A percentile compares a stretch with the other conserved stretches of the same genome.
Conservation (phyloP, 805 yeast species). For the Debaryomyces tyrocola region DNA sequence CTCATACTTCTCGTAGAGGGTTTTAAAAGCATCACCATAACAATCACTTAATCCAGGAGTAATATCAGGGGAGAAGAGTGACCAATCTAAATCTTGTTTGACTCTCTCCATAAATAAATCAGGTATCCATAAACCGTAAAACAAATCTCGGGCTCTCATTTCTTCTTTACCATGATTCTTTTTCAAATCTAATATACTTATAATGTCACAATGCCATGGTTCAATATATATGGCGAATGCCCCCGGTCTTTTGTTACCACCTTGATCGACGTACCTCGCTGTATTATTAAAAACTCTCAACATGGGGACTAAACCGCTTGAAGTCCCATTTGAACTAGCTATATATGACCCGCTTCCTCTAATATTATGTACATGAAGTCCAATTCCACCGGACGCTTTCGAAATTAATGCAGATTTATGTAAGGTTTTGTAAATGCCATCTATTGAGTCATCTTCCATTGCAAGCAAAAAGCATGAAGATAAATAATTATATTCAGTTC, state of each 20-base stretch:
- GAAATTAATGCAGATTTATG: conserved; percentile 88
- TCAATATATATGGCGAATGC: conserved; percentile 93
- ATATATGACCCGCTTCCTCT: conserved; percentile 85
- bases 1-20: conserved; percentile 72
- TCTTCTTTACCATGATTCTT: conserved; percentile 97
- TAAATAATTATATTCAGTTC: conserved; percentile 80
- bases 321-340: conserved; percentile 89
- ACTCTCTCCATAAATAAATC: conserved; percentile 94
- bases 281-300: conserved; percentile 91
- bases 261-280: conserved; percentile 97
- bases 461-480: conserved; percentile 92
- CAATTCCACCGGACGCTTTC: conserved; percentile 95
- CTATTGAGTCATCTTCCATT: conserved; percentile 92
- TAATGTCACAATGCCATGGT: conserved; percentile 96
- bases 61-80: conserved; percentile 83
- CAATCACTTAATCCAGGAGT: conserved; percentile 83
- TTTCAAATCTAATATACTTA: conserved; percentile 80
- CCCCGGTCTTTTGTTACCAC: conserved; percentile 97
- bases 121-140: conserved; percentile 92
- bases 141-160: conserved; percentile 86
- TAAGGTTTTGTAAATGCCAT: conserved; percentile 89
- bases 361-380: conserved; percentile 83
- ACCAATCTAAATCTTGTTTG: conserved; percentile 77
- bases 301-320: conserved; percentile 96
- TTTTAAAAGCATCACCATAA: conserved; percentile 82